Evolutionary conservation across 2,329 filamentous ascomycete genomes (phyloP).

Genomic region (Clarireedia hainanense): DNA sequence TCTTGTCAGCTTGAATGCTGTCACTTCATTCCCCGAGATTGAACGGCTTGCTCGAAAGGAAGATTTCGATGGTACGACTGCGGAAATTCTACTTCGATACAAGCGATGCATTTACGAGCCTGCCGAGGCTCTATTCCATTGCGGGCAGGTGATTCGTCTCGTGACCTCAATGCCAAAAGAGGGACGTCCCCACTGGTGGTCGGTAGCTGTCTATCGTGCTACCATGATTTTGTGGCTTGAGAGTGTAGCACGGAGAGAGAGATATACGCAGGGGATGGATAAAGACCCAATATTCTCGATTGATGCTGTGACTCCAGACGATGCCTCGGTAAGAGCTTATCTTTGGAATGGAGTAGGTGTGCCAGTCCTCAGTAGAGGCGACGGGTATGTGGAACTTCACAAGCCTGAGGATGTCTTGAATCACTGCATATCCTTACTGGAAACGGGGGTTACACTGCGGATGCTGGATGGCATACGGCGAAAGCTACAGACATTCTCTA

Average conservation of each 20-base stretch:
- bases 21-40: slow-evolving; percentile 60
- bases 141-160: slow-evolving; percentile 57
- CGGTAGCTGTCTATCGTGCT: slow-evolving; percentile 61
- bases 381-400: slow-evolving; percentile 37
- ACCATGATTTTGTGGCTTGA: slow-evolving; percentile 56
- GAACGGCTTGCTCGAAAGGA: slow-evolving; percentile 59
- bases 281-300: slow-evolving; percentile 38
- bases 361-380: slow-evolving; percentile 43
- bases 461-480: slow-evolving; percentile 47
- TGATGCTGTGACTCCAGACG: slow-evolving; percentile 42
- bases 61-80: slow-evolving; percentile 42
- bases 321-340: slow-evolving; percentile 42
- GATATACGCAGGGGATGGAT: slow-evolving; percentile 23
- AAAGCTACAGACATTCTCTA: slow-evolving; percentile 39
- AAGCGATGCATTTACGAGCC: slow-evolving; percentile 56
- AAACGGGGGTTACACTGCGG: slow-evolving; percentile 42
- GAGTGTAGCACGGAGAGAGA: slow-evolving; percentile 45
- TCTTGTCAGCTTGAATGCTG: slow-evolving; percentile 59
- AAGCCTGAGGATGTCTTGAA: slow-evolving; percentile 40
- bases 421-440: slow-evolving; percentile 44
- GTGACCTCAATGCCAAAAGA: slow-evolving; percentile 52
- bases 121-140: slow-evolving; percentile 58
- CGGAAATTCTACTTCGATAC: slow-evolving; percentile 47
- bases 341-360: slow-evolving; percentile 45
- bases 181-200: slow-evolving; percentile 61